Base-by-base conservation (phyloP, 2,329 filamentous ascomycete species). In the Hypoxylon sp. region DNA sequence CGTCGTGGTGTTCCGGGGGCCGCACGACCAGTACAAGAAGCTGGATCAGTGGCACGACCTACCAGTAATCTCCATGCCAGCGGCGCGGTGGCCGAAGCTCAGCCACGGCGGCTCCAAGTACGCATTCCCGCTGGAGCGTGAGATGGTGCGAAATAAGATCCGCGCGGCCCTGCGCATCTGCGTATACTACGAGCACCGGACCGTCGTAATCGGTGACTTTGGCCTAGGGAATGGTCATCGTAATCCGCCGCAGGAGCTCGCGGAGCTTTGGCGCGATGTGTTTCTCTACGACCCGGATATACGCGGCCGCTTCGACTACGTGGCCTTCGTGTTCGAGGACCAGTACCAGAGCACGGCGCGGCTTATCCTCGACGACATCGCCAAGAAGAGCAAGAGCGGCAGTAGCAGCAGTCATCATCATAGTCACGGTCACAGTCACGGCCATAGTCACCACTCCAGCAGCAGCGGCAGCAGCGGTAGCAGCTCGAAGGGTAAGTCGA, bases 121-220 rank as follows among this genome's bases (percentile, higher is more conserved):
- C 79, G 91, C 90, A 0, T 94, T 94, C 78, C 83, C 84, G 3
- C 85, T 90, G 73, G 92, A 94, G 80, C 87, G 87, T 67, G 88
- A 92, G 71, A 84, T 93, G 77, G 91, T 93, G 80, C 86, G 85
- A 74, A 89, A 91, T 74, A 93, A 94, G 80, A 90, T 94, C 78
- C 87, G 89, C 22, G 87, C 88, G 1, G 89, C 91, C 2, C 85
- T 94, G 17, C 86, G 89, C 51, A 92, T 94, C 69, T 92, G 91
- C 70, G 87, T 87, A 17, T 87, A 85, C 74, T 85, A 88, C 73
- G 82, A 83, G 64, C 88, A 89, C 74, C 80, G 83, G 44, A 83
- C 85, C 65, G 82, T 91, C 22, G 87, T 89, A 55, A 86, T 91
- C 64, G 88, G 88, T 22, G 89, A 89, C 71, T 92, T 91, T 75